phyloP scores from a whole-genome alignment of 208 protist genomes.

The Wallacemonas rigidus region DNA sequence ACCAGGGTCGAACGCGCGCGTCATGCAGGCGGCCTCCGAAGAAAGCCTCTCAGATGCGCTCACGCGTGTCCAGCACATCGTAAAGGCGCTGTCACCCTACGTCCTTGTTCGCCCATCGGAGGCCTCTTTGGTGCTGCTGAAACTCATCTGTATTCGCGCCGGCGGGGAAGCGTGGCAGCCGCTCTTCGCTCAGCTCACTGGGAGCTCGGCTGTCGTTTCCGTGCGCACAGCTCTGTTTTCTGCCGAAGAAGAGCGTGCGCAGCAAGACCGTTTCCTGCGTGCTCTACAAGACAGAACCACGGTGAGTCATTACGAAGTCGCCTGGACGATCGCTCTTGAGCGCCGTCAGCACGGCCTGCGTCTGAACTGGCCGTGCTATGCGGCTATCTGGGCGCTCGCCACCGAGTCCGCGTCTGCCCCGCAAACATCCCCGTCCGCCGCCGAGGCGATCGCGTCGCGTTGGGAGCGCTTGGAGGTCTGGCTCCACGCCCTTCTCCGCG shows the following conservation, averaged over 20 bases:
- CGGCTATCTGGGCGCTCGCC: constrained; percentile 14
- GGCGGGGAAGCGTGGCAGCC: constrained; percentile 20
- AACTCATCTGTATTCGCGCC: constrained; percentile 12
- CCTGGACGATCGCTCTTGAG: constrained; percentile 17
- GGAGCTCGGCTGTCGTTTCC: constrained; percentile 11
- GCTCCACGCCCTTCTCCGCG: constrained; percentile 7
- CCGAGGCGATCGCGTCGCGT: neutral
- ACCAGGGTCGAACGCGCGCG: neutral
- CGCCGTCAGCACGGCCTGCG: constrained; percentile 29
- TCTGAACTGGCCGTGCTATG: constrained; percentile 28
- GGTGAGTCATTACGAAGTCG: constrained; percentile 20
- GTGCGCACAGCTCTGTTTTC: constrained; percentile 20
- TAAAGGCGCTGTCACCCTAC: neutral
- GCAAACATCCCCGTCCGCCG: neutral
- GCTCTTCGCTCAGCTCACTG: constrained; percentile 27
- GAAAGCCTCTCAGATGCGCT: neutral
- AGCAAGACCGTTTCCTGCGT: constrained; percentile 13
- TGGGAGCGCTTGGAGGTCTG: constrained; percentile 5
- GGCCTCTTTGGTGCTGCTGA: constrained; percentile 18
- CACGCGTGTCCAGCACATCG: neutral
- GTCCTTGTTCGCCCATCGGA: constrained; percentile 18
- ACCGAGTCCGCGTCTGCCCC: neutral
- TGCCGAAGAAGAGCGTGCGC: constrained; percentile 13
- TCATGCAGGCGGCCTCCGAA: neutral
- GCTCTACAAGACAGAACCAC: constrained; percentile 3